Conservation (phyloP, 73 alveolate species). For the Uronychia binucleata region DNA sequence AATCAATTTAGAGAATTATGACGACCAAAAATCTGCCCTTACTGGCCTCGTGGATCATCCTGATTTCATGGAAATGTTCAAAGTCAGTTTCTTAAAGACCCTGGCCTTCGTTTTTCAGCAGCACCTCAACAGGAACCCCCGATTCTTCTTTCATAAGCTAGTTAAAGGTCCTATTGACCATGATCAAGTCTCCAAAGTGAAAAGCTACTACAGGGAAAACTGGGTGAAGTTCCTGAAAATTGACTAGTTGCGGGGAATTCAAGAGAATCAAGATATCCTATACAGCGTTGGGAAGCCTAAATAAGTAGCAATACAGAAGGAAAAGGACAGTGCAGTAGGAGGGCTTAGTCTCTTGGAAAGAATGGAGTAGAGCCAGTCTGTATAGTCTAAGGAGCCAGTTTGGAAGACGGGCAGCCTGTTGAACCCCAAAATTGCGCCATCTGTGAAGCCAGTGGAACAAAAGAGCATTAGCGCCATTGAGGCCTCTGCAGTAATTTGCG, state of each 20-base stretch:
- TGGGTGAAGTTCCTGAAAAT: background rate
- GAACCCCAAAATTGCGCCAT: background rate
- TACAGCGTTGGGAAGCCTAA: background rate
- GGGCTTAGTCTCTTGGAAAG: background rate
- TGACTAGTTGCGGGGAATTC: background rate
- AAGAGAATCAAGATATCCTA: background rate
- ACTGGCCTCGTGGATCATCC: constrained; percentile 49
- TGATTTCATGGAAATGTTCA: constrained; percentile 22
- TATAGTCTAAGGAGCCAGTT: background rate
- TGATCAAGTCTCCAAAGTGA: background rate
- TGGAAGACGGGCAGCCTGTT: background rate
- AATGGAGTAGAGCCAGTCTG: background rate
- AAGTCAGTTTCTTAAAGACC: constrained; percentile 18
- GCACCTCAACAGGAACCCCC: background rate
- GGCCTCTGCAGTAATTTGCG: background rate
- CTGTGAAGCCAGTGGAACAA: background rate
- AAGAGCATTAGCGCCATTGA: background rate
- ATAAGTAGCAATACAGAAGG: background rate
- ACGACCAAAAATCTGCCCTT: constrained; percentile 39
- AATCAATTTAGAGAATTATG: constrained; percentile 38
- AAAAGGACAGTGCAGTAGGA: background rate
- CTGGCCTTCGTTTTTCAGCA: constrained; percentile 8
- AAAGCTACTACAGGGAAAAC: background rate
- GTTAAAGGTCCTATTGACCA: background rate
- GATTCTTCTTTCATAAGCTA: constrained; percentile 4